A percentile compares a stretch with the other conserved stretches of the same genome.
Evolutionary conservation across 495 filamentous ascomycete species (phyloP).

Genomic region (Penicillium flavigenum): DNA sequence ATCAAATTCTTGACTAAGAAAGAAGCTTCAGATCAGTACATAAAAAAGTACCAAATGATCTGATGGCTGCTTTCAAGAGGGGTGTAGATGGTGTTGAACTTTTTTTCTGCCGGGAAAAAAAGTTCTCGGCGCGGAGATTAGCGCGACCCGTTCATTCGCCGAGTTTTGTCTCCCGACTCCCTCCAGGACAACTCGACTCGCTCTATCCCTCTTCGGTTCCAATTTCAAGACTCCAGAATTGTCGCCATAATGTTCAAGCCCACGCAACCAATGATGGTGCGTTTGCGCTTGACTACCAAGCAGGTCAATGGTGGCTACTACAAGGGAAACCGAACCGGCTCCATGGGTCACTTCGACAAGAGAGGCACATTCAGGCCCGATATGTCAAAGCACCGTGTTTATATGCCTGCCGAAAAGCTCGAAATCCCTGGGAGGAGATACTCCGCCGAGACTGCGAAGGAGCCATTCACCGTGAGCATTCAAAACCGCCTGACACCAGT

Average conservation of each 20-base stretch:
- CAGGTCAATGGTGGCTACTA: slow-evolving; percentile 90
- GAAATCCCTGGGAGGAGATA: slow-evolving; percentile 18
- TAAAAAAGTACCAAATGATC: slow-evolving; percentile 13
- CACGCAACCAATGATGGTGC: slow-evolving; percentile 64
- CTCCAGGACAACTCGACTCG: slow-evolving; percentile 11
- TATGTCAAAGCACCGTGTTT: slow-evolving; percentile 84
- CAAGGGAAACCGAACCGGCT: slow-evolving; percentile 88
- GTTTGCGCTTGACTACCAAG: slow-evolving; percentile 83
- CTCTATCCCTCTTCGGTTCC: slow-evolving; percentile 6
- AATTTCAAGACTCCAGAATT: not conserved
- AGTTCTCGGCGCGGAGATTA: slow-evolving; percentile 44
- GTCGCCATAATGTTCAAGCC: slow-evolving; percentile 61
- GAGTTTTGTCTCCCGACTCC: slow-evolving; percentile 17
- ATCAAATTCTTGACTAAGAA: slow-evolving; percentile 9
- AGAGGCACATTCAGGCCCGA: slow-evolving; percentile 82
- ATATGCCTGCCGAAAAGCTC: slow-evolving; percentile 70
- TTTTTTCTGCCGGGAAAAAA: slow-evolving; percentile 41
- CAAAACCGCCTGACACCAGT: not conserved
- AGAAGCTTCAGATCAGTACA: slow-evolving; percentile 11
- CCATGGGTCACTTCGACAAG: slow-evolving; percentile 83
- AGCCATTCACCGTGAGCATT: not conserved
- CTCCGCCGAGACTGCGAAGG: not conserved
- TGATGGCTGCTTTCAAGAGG: slow-evolving; percentile 18
- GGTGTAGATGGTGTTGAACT: slow-evolving; percentile 25
- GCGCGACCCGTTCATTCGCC: slow-evolving; percentile 32